phyloP scores from a whole-genome alignment of 1,139 yeast genomes.

The Zhuliangozyma blackwelliae region DNA sequence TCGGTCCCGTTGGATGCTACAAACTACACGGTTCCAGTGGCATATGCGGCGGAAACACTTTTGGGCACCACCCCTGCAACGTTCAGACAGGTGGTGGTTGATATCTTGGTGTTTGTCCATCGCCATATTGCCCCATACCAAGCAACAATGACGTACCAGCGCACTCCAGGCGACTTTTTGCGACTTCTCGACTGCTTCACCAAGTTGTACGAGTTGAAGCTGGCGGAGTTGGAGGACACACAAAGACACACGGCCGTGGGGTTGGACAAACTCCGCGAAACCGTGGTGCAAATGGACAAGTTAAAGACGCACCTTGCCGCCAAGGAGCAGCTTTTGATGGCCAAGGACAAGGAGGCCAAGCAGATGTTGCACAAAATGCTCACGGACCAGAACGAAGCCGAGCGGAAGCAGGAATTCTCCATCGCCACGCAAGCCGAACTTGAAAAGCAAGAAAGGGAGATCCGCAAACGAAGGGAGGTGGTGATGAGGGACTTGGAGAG shows the following conservation, averaged over 20 bases:
- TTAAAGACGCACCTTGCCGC: conserved; percentile 51
- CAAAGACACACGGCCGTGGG: conserved; percentile 76
- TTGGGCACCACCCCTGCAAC: conserved; percentile 4
- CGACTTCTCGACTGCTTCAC: conserved; percentile 49
- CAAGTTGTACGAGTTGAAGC: conserved; percentile 38
- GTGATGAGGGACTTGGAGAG: conserved; percentile 64
- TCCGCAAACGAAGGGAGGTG: conserved; percentile 47
- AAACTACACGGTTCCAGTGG: conserved; percentile 28
- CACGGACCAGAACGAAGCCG: conserved; percentile 89
- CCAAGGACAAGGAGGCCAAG: conserved; percentile 67
- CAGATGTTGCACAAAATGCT: conserved; percentile 72
- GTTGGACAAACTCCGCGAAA: conserved; percentile 68
- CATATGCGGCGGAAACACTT: conserved; percentile 12
- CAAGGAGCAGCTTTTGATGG: conserved; percentile 47
- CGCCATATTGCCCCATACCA: conserved; percentile 4
- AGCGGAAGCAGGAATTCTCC: conserved; percentile 83
- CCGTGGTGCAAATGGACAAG: conserved; percentile 68
- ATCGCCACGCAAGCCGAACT: conserved; percentile 70
- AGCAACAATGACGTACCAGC: neutral
- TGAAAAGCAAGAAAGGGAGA: conserved; percentile 60
- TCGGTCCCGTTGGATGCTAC: conserved; percentile 52
- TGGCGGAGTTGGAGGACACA: conserved; percentile 51
- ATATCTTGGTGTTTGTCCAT: conserved; percentile 48
- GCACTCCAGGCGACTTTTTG: conserved; percentile 49
- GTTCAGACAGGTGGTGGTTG: conserved; percentile 47